These are phyloP conservation scores for Termitomyces sp. DNA, from an alignment of 768 basidiomycete species.

Conservation along the genomic window DNA sequence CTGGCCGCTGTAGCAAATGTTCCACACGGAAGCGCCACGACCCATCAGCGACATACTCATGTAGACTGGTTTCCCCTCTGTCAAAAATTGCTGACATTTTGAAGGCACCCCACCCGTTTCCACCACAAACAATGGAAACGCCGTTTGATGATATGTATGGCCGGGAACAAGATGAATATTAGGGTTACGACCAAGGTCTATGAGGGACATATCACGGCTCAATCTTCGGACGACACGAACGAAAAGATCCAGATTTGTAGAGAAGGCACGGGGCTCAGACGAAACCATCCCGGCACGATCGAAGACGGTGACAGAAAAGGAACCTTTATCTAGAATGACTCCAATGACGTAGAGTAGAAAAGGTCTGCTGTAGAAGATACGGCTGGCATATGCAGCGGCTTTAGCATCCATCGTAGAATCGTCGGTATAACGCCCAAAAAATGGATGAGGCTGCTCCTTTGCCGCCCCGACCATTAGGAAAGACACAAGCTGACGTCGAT, in stretches of 20 bases:
- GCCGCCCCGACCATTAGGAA: neutral
- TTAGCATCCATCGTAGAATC: neutral
- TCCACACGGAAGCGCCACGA: neutral
- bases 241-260: neutral
- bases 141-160: neutral
- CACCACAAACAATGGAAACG: neutral
- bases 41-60: too few relatives aligned
- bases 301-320: neutral
- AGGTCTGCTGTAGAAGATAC: neutral
- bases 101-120: neutral
- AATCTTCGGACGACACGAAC: too few relatives aligned
- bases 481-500: neutral
- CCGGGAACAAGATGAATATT: too few relatives aligned
- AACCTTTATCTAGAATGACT: neutral
- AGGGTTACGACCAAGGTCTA: too few relatives aligned
- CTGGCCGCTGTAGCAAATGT: neutral
- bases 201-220: too few relatives aligned
- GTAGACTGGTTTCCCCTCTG: neutral
- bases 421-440: neutral
- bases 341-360: too few relatives aligned
- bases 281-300: too few relatives aligned
- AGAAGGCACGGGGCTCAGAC: neutral
- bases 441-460: neutral
- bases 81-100: neutral
- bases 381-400: neutral